Conservation (phyloP, 108 stramenopile species). For the Nitzschia putrida region DNA sequence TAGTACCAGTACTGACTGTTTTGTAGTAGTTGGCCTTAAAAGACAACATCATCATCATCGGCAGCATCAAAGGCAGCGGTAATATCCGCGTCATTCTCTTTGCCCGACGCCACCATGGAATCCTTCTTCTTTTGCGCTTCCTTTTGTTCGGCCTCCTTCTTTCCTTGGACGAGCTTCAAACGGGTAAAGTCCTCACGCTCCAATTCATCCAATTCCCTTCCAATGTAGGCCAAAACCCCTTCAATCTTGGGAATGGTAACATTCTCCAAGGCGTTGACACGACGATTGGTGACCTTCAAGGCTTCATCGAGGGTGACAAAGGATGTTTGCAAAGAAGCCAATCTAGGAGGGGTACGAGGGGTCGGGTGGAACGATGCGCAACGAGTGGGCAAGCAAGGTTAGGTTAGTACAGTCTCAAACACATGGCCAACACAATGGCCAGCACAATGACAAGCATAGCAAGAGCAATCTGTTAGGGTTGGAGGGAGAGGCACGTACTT, state of each 20-base stretch:
- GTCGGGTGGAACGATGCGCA: no score
- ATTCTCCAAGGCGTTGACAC: constrained; percentile 98
- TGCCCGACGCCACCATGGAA: constrained; percentile 28
- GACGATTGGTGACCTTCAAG: constrained; percentile 96
- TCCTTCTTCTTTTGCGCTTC: constrained; percentile 36
- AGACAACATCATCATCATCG: constrained; percentile 87
- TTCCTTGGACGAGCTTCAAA: constrained; percentile 93
- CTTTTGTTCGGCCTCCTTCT: constrained; percentile 67
- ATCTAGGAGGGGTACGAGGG: constrained; percentile 1
- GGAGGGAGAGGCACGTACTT: constrained; percentile 39
- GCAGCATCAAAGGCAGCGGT: constrained; percentile 77
- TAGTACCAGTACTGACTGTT: no score
- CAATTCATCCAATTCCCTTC: constrained; percentile 96
- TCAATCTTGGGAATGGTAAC: constrained; percentile 98
- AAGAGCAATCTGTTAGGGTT: background rate
- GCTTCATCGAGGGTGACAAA: constrained; percentile 98
- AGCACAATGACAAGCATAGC: background rate
- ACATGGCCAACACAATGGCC: background rate
- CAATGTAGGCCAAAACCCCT: constrained; percentile 89
- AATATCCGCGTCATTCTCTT: constrained; percentile 70
- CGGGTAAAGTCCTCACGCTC: constrained; percentile 99
- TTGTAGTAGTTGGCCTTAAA: no score
- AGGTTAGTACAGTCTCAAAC: background rate
- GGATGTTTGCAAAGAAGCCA: constrained; percentile 96
- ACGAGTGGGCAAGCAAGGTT: background rate